Evolutionary conservation across 2,329 filamentous ascomycete genomes (phyloP).

Genomic region (Plenodomus lindquistii): DNA sequence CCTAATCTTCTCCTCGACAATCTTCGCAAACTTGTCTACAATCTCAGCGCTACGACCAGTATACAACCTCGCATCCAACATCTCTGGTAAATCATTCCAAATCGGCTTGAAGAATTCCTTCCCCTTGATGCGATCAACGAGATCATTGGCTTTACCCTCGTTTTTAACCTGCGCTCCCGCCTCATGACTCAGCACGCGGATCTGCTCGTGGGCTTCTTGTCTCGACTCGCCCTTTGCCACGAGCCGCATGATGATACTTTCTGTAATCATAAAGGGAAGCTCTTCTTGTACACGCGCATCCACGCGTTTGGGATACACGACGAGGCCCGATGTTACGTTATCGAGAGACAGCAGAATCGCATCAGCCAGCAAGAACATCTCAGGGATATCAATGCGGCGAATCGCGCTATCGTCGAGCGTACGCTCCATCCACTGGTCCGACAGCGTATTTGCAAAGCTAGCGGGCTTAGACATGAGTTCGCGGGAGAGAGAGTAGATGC

Average conservation of each 20-base stretch:
- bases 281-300: conserved; percentile 69
- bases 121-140: conserved; percentile 75
- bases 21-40: conserved; percentile 25
- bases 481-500: conserved; percentile 62
- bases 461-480: conserved; percentile 59
- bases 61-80: conserved; percentile 67
- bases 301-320: conserved; percentile 77
- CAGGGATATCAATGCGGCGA: conserved; percentile 58
- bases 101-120: conserved; percentile 75
- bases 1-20: conserved; percentile 47
- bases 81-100: conserved; percentile 67
- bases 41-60: conserved; percentile 55
- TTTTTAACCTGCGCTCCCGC: conserved; percentile 72
- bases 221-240: conserved; percentile 70
- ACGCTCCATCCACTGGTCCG: conserved; percentile 77
- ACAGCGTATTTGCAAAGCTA: conserved; percentile 65
- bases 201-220: conserved; percentile 85
- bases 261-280: conserved; percentile 84
- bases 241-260: conserved; percentile 65
- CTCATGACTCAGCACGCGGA: conserved; percentile 77
- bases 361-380: conserved; percentile 55
- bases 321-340: conserved; percentile 72
- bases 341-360: conserved; percentile 69
- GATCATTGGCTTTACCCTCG: conserved; percentile 76
- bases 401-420: conserved; percentile 78